Conservation (phyloP, 2,329 filamentous ascomycete species). For the Penicillium sp. region DNA sequence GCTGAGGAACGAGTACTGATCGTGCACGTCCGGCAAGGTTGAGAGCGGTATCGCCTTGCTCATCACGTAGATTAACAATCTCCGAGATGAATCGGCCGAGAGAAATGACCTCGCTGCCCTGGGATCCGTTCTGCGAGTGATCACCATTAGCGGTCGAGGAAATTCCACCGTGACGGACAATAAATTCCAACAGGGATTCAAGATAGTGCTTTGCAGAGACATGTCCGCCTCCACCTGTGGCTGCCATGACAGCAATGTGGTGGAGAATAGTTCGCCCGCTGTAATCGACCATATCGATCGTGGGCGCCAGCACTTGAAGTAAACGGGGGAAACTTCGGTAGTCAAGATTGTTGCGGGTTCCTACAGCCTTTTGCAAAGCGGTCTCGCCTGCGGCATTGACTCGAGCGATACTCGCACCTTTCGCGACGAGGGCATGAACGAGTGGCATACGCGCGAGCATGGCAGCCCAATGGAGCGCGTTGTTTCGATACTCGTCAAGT, state of each 20-base stretch:
- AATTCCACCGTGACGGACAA: conserved; percentile 79
- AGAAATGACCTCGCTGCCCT: conserved; percentile 69
- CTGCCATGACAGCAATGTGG: conserved; percentile 94
- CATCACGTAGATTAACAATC: conserved; percentile 94
- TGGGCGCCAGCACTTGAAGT: conserved; percentile 82
- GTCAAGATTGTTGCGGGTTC: conserved; percentile 93
- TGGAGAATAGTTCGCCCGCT: conserved; percentile 91
- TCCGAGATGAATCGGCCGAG: conserved; percentile 94
- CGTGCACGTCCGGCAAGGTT: conserved; percentile 93
- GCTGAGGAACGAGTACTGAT: conserved; percentile 95
- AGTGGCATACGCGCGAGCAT: conserved; percentile 85
- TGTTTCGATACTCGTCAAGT: conserved; percentile 82
- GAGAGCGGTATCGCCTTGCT: conserved; percentile 89
- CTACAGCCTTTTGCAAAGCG: conserved; percentile 86
- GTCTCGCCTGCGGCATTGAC: conserved; percentile 91
- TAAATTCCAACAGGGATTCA: conserved; percentile 90
- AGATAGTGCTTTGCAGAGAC: conserved; percentile 90
- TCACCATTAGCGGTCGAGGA: conserved; percentile 47
- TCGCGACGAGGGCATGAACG: conserved; percentile 76
- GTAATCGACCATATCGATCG: conserved; percentile 87
- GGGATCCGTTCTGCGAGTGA: conserved; percentile 31
- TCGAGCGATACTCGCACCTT: conserved; percentile 83
- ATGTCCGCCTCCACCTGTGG: conserved; percentile 87
- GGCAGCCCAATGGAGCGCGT: conserved; percentile 93
- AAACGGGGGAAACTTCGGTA: conserved; percentile 87